Conservation (phyloP, 495 filamentous ascomycete species). For the Penicillium fimorum region DNA sequence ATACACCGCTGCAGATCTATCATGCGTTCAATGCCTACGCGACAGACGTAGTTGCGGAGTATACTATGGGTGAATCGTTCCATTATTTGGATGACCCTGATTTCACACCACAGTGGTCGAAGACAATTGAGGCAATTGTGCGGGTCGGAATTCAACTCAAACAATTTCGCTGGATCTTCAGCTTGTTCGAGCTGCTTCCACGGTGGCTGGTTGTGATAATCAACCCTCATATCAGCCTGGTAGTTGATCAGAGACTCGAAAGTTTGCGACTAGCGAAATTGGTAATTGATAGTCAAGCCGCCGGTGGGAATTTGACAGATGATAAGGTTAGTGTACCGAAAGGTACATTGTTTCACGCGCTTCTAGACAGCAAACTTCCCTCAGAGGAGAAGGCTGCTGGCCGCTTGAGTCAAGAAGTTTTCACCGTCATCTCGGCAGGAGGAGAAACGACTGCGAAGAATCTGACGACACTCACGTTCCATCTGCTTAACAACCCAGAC, state of each 20-base stretch:
- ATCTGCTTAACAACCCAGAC: slow-evolving; percentile 38
- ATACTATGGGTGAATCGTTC: slow-evolving; percentile 30
- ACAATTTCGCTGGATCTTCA: slow-evolving; percentile 29
- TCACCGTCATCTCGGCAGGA: slow-evolving; percentile 46
- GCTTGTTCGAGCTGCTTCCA: slow-evolving; percentile 26
- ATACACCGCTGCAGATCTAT: slow-evolving; percentile 31
- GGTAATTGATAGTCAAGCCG: slow-evolving; percentile 11
- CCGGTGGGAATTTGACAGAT: neutral
- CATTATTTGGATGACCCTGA: slow-evolving; percentile 38
- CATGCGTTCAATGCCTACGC: slow-evolving; percentile 39
- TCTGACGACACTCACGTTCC: slow-evolving; percentile 36
- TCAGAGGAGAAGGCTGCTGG: slow-evolving; percentile 27
- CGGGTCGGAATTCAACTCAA: slow-evolving; percentile 25
- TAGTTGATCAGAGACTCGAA: slow-evolving; percentile 22
- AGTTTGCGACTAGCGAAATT: slow-evolving; percentile 17
- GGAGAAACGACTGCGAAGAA: slow-evolving; percentile 45
- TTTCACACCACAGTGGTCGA: slow-evolving; percentile 33
- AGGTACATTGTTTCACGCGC: slow-evolving; percentile 43
- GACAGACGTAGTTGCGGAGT: slow-evolving; percentile 44
- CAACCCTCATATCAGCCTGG: slow-evolving; percentile 27
- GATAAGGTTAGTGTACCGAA: slow-evolving; percentile 4
- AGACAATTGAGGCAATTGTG: slow-evolving; percentile 25
- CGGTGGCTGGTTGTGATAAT: slow-evolving; percentile 18
- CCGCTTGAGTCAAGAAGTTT: slow-evolving; percentile 44
- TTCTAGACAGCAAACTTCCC: slow-evolving; percentile 44